Evolutionary conservation across 2,329 filamentous ascomycete genomes (phyloP), one percentile per base, ranked within the genome.

Genomic region (Stagonosporopsis chrysanthemi): DNA sequence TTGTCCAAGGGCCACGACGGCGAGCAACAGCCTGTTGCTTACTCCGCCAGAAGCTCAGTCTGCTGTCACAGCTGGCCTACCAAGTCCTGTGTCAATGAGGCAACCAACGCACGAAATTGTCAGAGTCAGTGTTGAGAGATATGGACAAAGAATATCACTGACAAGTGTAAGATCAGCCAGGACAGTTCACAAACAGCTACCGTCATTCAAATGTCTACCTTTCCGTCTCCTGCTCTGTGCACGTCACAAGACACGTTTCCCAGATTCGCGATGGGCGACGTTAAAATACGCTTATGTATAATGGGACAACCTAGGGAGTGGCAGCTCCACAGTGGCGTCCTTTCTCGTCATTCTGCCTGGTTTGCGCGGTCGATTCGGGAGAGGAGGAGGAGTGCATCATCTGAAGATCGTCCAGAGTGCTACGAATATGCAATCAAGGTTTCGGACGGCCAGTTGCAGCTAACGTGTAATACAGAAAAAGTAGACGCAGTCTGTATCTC

Each of bases 271-370:
- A 44, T 28, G 2, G 57, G 59, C 17, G 46, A 64, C 40, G 19
- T 59, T 5, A 24, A 42, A 44, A 53, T 61, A 26, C 17, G 47
- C 2, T 50, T 46, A 1, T 19, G 40, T 15, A 3, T 60, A 3
- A 28, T 22, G 1, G 39, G 7, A 4, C 50, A 52, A 3, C 12
- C 42, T 5, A 52, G 9, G 42, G 33, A 55, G 7, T 66, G 60
- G 53, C 61, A 54, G 29, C 58, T 70, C 19, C 62, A 69, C 28
- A 55, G 58, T 26, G 9, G n/a, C 0, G 42, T 57, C 1, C 55
- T 70, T 17, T 49, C 39, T 3, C 50, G 58, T 7, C 49, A 59
- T 5, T 67, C 64, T 4, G 9, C 54, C 0, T 69, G 64, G 64
- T 67, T 69, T 23, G 43, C 47, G 8, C 23, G 38, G 4, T 49